Percentiles rank a stretch among this genome's conserved stretches.
These are phyloP conservation scores for Phytopythium cucurbitacearum DNA, from an alignment of 352 stramenopile species.

Conservation along the genomic window DNA sequence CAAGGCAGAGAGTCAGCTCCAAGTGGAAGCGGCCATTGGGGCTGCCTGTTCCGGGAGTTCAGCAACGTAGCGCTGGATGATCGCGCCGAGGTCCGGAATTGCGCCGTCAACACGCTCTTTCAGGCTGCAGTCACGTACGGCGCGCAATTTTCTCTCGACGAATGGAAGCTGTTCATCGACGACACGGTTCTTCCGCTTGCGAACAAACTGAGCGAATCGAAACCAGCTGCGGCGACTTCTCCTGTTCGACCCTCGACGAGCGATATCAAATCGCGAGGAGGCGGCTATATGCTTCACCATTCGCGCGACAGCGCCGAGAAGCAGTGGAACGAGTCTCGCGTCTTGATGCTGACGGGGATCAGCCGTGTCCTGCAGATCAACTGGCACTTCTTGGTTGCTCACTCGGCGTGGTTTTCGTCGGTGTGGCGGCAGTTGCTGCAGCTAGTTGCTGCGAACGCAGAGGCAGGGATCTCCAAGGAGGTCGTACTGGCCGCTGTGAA, in stretches of 20 bases:
- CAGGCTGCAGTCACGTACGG: conserved; percentile 95
- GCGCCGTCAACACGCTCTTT: conserved; percentile 96
- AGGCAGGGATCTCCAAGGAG: conserved; percentile 60
- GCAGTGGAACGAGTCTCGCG: conserved; percentile 96
- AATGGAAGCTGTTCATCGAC: conserved; percentile 94
- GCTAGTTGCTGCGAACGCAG: conserved; percentile 53
- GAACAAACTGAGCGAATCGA: conserved; percentile 45
- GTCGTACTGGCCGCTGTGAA: conserved; percentile 71
- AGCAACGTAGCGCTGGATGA: conserved; percentile 89
- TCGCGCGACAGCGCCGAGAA: conserved; percentile 94
- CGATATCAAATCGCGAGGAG: conserved; percentile 8
- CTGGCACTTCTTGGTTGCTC: conserved; percentile 55
- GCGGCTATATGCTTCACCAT: conserved; percentile 89
- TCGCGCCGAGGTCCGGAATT: conserved; percentile 95
- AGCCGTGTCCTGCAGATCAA: conserved; percentile 91
- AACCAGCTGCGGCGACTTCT: conserved; percentile 2
- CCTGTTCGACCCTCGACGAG: conserved; percentile 11
- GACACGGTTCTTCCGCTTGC: conserved; percentile 92
- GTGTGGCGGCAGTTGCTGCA: conserved; percentile 65
- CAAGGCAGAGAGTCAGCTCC: conserved; percentile 1
- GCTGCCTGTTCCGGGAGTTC: conserved; percentile 75
- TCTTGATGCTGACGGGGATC: conserved; percentile 92
- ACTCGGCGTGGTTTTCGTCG: conserved; percentile 48
- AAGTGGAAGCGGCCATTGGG: conserved; percentile 26
- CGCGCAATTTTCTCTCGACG: conserved; percentile 81